phyloP scores from a whole-genome alignment of 1,284 basidiomycete species.

The Taiwanofungus camphoratus region DNA sequence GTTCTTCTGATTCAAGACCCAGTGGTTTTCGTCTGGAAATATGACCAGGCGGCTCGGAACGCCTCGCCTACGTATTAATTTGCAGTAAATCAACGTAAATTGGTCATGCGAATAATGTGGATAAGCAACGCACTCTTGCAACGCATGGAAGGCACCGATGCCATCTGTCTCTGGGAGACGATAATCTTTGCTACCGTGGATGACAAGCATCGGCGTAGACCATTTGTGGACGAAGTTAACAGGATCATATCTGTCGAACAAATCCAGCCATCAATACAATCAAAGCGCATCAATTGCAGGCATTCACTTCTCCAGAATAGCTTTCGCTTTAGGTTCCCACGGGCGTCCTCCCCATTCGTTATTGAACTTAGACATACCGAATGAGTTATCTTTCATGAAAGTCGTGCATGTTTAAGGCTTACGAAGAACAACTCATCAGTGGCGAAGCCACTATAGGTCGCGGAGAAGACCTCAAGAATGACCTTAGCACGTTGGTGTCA shows the following conservation, averaged over 20 bases:
- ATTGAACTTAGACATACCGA: slow-evolving; percentile 50
- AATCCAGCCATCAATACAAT: no score
- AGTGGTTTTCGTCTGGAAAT: slow-evolving; percentile 94
- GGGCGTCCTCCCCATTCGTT: slow-evolving; percentile 81
- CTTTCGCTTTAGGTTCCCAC: slow-evolving; percentile 60
- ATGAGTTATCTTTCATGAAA: background rate
- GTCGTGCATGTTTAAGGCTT: slow-evolving; percentile 27
- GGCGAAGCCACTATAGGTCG: slow-evolving; percentile 67
- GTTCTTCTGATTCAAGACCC: slow-evolving; percentile 76
- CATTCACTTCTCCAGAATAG: slow-evolving; percentile 49
- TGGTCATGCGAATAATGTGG: slow-evolving; percentile 6
- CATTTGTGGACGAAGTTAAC: slow-evolving; percentile 77
- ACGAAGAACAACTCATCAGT: slow-evolving; percentile 89
- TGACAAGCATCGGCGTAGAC: slow-evolving; percentile 79
- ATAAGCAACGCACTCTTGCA: slow-evolving; percentile 58
- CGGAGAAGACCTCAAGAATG: slow-evolving; percentile 54
- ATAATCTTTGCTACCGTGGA: slow-evolving; percentile 86
- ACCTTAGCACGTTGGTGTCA: no score
- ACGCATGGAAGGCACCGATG: slow-evolving; percentile 74
- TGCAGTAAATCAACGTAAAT: background rate
- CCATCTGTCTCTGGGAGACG: slow-evolving; percentile 81
- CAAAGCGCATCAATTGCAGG: background rate
- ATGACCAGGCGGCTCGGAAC: slow-evolving; percentile 81
- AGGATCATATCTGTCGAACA: slow-evolving; percentile 53
- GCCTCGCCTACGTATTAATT: slow-evolving; percentile 42